Base-by-base conservation (phyloP, 257 asterid species). In the Ligustrum vulgare region DNA sequence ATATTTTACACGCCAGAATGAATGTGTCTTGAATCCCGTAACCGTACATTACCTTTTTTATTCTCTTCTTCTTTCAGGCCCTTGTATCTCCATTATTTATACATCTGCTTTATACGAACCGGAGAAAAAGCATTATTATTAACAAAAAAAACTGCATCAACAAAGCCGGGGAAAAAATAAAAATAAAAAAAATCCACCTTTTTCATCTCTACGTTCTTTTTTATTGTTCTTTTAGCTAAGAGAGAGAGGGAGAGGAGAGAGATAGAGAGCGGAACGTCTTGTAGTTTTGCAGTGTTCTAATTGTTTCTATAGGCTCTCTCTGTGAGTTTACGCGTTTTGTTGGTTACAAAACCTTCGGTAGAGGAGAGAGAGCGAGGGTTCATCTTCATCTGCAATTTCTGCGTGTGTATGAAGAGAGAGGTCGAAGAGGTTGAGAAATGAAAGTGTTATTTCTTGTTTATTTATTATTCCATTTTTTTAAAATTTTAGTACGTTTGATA, bases 201-300 rank as follows among this genome's bases (percentile, higher is more conserved):
- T 43, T 67, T 33, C 32, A 68, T 64, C 75, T 64, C 69, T 37
- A 69, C 45, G 72, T 12, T 41, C 72, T 25, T 47, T 70, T 66
- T 71, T 25, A 43, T 12, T n/a, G 9, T 68, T 74, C 16, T 71
- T 28, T 33, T 18, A 15, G 51, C 45, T 0, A 15, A 54, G 34
- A 7, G 36, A 68, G 39, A 18, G 9, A 75, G 45, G 23, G 67
- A 71, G 54, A 79, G 84, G 39, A 18, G 9, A 75, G 45, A 37
- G 67, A 71, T 54, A 79, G 84, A 74, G 91, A 80, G 85, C 95
- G 91, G 87, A 86, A 84, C 86, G 82, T 77, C 83, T 73, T 72
- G 13, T 35, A 20, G 71, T 45, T 72, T 72, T 68, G 72, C 67
- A 32, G 39, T 76, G 35, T 35, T 75, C 58, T 35, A 51, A 67